Percentiles rank a stretch among this genome's conserved stretches.
Conservation (phyloP, 2,329 filamentous ascomycete species). For the Celoporthe dispersa region DNA sequence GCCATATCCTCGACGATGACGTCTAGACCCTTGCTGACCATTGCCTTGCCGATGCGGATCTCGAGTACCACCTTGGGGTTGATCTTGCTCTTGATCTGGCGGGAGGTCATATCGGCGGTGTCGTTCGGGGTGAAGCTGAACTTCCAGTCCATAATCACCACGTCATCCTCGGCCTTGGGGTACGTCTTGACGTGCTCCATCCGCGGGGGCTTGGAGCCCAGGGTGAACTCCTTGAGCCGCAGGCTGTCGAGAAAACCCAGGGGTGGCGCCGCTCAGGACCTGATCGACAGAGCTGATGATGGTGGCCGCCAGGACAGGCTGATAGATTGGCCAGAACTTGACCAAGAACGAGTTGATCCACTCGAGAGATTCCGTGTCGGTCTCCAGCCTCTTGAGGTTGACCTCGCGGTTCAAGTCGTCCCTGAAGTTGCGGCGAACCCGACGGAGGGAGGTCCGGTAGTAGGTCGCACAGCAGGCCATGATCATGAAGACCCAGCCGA, state of each 20-base stretch:
- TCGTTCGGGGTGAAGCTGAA: slow-evolving; percentile 99
- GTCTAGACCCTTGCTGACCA: slow-evolving; percentile 95
- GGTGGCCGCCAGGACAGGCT: slow-evolving; percentile 88
- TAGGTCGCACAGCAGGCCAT: slow-evolving; percentile 94
- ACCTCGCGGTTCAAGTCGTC: slow-evolving; percentile 88
- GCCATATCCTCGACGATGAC: slow-evolving; percentile 98
- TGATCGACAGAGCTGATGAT: slow-evolving; percentile 95
- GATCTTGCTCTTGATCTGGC: slow-evolving; percentile 91
- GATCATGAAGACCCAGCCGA: slow-evolving; percentile 91
- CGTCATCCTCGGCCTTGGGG: slow-evolving; percentile 91
- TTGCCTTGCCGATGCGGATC: slow-evolving; percentile 90
- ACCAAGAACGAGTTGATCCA: slow-evolving; percentile 99
- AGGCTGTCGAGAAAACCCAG: slow-evolving; percentile 93
- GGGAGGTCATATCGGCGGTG: slow-evolving; percentile 84
- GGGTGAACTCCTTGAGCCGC: slow-evolving; percentile 89
- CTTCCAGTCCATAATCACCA: slow-evolving; percentile 99
- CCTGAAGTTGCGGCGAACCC: slow-evolving; percentile 92
- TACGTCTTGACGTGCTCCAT: slow-evolving; percentile 99
- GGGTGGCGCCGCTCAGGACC: slow-evolving; percentile 89
- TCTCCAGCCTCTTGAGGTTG: slow-evolving; percentile 84
- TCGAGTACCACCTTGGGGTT: slow-evolving; percentile 97
- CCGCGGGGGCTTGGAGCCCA: slow-evolving; percentile 92
- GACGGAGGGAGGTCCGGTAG: slow-evolving; percentile 92
- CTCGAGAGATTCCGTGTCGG: slow-evolving; percentile 88
- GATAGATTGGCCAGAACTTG: slow-evolving; percentile 99